Evolutionary conservation across 2,329 filamentous ascomycete genomes (phyloP).

Genomic region (Penicillium fuscoglaucum): DNA sequence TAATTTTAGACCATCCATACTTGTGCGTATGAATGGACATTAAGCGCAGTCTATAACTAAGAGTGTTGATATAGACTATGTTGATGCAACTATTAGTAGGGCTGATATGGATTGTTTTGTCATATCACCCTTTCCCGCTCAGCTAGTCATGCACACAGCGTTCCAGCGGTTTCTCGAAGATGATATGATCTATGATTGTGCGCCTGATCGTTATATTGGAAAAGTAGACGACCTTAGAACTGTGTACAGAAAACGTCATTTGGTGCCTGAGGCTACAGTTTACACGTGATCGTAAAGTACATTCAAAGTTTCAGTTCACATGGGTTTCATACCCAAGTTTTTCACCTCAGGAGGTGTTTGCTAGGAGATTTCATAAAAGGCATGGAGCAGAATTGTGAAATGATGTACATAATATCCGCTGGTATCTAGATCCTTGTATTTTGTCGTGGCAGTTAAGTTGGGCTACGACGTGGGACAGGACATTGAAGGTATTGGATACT

Average conservation of each 20-base stretch:
- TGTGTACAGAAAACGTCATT: background rate
- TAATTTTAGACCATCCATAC: conserved; percentile 9
- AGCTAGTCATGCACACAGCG: background rate
- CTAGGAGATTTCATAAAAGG: background rate
- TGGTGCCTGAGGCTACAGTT: background rate
- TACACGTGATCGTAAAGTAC: conserved; percentile 6
- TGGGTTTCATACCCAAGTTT: background rate
- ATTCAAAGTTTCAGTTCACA: background rate
- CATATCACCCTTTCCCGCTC: background rate
- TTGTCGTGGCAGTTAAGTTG: background rate
- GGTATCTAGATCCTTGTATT: conserved; percentile 28
- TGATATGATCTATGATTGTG: background rate
- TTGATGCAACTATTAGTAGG: background rate
- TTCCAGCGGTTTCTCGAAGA: background rate
- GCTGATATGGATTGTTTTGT: background rate
- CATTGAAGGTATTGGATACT: conserved; percentile 11
- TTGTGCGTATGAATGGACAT: conserved; percentile 8
- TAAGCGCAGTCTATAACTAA: conserved; percentile 1
- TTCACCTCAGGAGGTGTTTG: background rate
- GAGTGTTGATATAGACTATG: background rate
- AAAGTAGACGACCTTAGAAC: background rate
- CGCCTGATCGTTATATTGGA: background rate
- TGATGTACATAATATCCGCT: background rate
- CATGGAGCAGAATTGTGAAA: background rate
- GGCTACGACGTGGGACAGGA: conserved; percentile 32